Evolutionary conservation across 352 stramenopile species (phyloP).

Genomic region (Pythium aristosporum): DNA sequence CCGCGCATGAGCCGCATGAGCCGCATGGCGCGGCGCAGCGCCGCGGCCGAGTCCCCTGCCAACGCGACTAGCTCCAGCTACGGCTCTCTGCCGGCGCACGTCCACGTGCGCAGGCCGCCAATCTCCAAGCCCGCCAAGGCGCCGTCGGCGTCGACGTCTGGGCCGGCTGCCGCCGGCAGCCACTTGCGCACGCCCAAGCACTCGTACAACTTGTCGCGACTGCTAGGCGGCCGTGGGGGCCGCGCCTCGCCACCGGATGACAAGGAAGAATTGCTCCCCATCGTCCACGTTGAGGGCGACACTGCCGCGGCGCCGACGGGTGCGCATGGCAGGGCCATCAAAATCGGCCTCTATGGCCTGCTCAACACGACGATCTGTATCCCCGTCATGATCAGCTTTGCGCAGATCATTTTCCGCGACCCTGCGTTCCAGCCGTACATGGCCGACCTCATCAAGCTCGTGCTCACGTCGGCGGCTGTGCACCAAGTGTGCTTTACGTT

Average conservation of each 20-base stretch:
- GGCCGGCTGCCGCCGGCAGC: background rate
- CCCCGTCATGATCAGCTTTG: constrained; percentile 92
- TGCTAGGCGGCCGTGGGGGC: constrained; percentile 6
- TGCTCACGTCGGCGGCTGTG: constrained; percentile 81
- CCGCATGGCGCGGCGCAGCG: constrained; percentile 12
- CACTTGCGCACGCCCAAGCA: constrained; percentile 27
- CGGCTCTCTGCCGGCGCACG: constrained; percentile 21
- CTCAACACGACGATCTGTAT: constrained; percentile 95
- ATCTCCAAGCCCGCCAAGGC: constrained; percentile 14
- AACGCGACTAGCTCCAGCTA: constrained; percentile 36
- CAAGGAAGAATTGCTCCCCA: constrained; percentile 24
- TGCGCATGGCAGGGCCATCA: constrained; percentile 34
- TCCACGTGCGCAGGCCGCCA: constrained; percentile 19
- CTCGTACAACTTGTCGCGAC: constrained; percentile 23
- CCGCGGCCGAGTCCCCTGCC: constrained; percentile 28
- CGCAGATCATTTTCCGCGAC: constrained; percentile 95
- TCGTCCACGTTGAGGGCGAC: constrained; percentile 23
- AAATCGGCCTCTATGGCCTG: constrained; percentile 84
- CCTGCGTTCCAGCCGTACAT: constrained; percentile 90
- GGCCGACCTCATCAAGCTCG: constrained; percentile 94
- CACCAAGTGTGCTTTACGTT: constrained; percentile 85
- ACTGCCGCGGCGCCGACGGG: background rate
- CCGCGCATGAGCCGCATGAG: constrained; percentile 37
- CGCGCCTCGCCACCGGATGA: background rate
- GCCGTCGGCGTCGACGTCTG: background rate